Evolutionary conservation across 331 rosid species (phyloP), one percentile per base, ranked within the genome.

Genomic region (Dryas integrifolia): DNA sequence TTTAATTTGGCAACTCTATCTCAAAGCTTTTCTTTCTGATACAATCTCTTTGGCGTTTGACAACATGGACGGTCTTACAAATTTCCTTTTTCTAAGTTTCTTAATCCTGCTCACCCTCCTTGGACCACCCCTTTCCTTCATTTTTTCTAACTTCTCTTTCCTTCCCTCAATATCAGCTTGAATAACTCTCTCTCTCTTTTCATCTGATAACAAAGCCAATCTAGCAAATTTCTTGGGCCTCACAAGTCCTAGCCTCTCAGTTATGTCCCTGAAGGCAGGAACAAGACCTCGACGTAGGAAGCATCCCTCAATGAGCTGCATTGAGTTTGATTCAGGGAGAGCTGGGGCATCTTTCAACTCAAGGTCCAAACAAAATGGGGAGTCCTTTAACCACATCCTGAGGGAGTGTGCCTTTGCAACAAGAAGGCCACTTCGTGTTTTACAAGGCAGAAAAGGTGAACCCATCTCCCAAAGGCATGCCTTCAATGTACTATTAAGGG

Each of bases 401-500:
- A 94, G 97, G 73, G 98, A 91, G 77, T 94, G 97, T 77, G 97
- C 96, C 87, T 91, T 91, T 0, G 98, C 98, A 46, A 94, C 77
- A 40, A 94, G 98, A 74, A 94, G 82, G 0, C 98, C 98, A 2
- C 84, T 79, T 4, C 97, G 76, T 9, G 98, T 91, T 80, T 77
- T 86, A 51, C 98, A 89, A 26, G 98, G 98, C 73, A 91, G 87
- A 76, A 94, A 94, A 46, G 98, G 98, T 1, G 98, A 94, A 3
- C 96, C 98, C 94, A 91, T 94, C 80, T 94, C 97, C 98, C 97
- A 94, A 74, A 94, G 97, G 76, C 84, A 91, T 3, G 88, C 96
- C 81, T 86, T 94, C 79, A 94, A 58, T 47, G 98, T 89, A 74
- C 85, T 89, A 58, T 85, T 81, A 6, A 94, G 97, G 5, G 98